These are phyloP conservation scores for Eucalyptus marginata DNA, from an alignment of 345 rosid genomes.

Conservation along the genomic window DNA sequence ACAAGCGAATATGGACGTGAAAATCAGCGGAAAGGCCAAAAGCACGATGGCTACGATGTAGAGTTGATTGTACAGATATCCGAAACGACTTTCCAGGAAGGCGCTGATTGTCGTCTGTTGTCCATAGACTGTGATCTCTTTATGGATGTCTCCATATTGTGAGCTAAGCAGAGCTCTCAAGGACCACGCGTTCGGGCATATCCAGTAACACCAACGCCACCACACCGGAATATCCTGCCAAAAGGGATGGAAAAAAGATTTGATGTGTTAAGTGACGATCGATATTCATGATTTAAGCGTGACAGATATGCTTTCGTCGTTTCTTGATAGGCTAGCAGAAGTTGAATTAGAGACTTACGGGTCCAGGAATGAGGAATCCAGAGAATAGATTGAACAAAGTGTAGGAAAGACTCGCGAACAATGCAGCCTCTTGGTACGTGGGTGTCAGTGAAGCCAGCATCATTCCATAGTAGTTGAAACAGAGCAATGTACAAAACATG, in stretches of 20 bases:
- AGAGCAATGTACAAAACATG: constrained; percentile 23
- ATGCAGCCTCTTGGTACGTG: constrained; percentile 14
- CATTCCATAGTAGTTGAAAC: constrained; percentile 36
- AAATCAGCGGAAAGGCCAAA: background rate
- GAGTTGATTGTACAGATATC: background rate
- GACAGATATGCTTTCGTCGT: background rate
- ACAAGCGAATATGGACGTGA: constrained; percentile 7
- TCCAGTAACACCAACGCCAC: constrained; percentile 6
- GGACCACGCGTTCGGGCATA: background rate
- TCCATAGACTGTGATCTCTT: background rate
- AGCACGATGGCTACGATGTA: background rate
- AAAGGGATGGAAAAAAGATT: background rate
- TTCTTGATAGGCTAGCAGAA: background rate
- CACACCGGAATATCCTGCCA: constrained; percentile 1
- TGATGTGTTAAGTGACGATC: background rate
- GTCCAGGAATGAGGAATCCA: constrained; percentile 37
- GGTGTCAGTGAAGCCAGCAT: constrained; percentile 31
- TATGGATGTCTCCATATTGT: constrained; percentile 2
- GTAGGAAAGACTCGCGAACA: constrained; percentile 10
- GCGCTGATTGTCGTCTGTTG: background rate
- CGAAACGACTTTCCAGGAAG: background rate
- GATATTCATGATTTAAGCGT: background rate
- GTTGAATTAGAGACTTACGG: constrained; percentile 7
- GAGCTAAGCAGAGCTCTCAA: background rate
- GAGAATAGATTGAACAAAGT: constrained; percentile 18